Percentiles rank a stretch among this genome's conserved stretches.
Conservation (phyloP, 1,284 basidiomycete species). For the Ceratobasidium papillatum region DNA sequence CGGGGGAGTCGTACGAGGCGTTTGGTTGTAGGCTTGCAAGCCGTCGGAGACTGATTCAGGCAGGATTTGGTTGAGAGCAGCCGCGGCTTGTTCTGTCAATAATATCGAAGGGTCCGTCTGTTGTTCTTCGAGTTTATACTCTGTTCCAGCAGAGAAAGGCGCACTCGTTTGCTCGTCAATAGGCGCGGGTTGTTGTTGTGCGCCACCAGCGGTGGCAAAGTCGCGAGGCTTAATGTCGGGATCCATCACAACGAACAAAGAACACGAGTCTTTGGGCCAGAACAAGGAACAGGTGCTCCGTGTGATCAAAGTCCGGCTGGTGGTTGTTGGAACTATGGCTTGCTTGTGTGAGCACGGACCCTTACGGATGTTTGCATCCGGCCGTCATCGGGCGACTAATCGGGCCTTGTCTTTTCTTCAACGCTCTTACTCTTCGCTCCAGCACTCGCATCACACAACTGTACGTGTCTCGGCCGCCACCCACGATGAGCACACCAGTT, state of each 20-base stretch:
- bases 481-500: neutral
- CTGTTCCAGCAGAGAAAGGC: neutral
- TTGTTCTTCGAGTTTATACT: neutral
- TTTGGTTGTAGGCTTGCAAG: slow-evolving; percentile 17
- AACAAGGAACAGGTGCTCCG: slow-evolving; percentile 9
- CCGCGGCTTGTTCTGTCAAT: neutral
- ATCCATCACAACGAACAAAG: slow-evolving; percentile 16
- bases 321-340: slow-evolving; percentile 13
- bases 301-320: neutral
- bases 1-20: slow-evolving; percentile 17
- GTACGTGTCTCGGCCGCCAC: neutral
- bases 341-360: neutral
- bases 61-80: neutral
- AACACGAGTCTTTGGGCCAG: neutral
- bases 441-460: slow-evolving; percentile 28
- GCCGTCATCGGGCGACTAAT: slow-evolving; percentile 12
- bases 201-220: neutral
- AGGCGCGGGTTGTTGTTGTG: neutral
- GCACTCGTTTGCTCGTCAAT: neutral
- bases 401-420: slow-evolving; percentile 33
- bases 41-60: slow-evolving; percentile 5
- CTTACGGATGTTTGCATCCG: slow-evolving; percentile 26
- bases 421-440: slow-evolving; percentile 20
- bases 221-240: slow-evolving; percentile 2
- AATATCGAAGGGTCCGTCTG: neutral